Conservation (phyloP, 2,329 filamentous ascomycete genomes). For the Paecilomyces formosus region DNA sequence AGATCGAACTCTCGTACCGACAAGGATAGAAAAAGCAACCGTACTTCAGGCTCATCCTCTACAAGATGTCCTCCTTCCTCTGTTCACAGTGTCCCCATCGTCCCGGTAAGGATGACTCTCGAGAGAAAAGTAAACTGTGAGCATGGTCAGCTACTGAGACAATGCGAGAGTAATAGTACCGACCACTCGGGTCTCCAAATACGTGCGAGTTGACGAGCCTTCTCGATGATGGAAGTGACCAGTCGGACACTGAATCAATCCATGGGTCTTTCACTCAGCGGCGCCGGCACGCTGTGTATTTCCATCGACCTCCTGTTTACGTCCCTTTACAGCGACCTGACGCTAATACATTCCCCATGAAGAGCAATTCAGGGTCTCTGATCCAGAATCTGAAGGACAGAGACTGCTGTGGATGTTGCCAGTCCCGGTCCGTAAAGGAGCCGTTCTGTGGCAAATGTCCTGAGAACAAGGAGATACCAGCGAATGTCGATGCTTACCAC, state of each 20-base stretch:
- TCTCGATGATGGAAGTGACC: conserved; percentile 5
- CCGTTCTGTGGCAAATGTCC: conserved; percentile 7
- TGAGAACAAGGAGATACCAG: background rate
- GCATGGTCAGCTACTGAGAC: background rate
- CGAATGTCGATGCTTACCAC: background rate
- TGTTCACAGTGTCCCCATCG: background rate
- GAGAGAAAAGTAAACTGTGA: background rate
- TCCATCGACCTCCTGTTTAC: conserved; percentile 23
- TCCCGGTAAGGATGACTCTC: background rate
- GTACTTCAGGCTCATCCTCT: background rate
- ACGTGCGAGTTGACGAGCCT: background rate
- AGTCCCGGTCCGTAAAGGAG: conserved; percentile 5
- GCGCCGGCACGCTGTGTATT: conserved; percentile 24
- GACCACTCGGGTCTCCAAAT: background rate
- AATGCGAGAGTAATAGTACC: background rate
- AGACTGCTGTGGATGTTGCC: conserved; percentile 7
- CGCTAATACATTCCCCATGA: background rate
- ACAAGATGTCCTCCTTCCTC: background rate
- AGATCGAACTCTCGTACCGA: background rate
- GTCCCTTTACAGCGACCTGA: conserved; percentile 8
- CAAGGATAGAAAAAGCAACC: background rate
- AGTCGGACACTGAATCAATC: conserved; percentile 8
- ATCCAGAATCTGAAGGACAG: conserved; percentile 3
- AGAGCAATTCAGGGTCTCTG: conserved; percentile 2
- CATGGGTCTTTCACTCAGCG: conserved; percentile 15